Evolutionary conservation across 805 yeast species (phyloP), one percentile per base, ranked within the genome.

Genomic region (Diddensiella caesifluorescens): DNA sequence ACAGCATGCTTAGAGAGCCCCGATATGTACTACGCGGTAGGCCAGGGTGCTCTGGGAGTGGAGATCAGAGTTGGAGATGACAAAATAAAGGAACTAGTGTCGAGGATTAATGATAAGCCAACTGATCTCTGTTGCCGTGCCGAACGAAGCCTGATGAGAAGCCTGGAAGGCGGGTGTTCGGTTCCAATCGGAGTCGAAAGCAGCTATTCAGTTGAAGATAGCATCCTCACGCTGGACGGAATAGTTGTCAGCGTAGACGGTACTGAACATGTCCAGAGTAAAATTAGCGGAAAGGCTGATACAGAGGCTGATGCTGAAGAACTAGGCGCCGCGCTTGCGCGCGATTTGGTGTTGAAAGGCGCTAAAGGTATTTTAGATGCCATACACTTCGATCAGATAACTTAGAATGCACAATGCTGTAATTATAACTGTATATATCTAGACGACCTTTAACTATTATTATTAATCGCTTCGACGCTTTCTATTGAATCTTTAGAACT

Each of bases 41-140:
- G 98, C n/a, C 98, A 92, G 67, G 98, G 98, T 49, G 97, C 97
- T 0, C 65, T 92, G 34, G 98, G 97, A 15, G 68, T 92, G 21
- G 98, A 92, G 65, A 85, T 90, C 51, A 74, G 94, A 54, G 73
- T 73, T 45, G 74, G 72, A 45, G 95, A 92, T 61, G 56, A 62
- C 4, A 65, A 68, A 38, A 75, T 84, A 63, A 62, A 71, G 42
- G 69, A 89, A 15, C 74, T 94, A 52, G 62, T 71, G 13, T 69
- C 75, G 44, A 42, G 48, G 7, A 76, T 90, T 47, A 80, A 80
- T 52, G 80, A 88, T 60, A 61, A 66, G 32, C 71, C 76, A 4
- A 73, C 94, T 2, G 74, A 88, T 1, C 64, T 79, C 46, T 73
- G 94, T 52, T 89, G 97, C 62, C 62, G 78, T 5, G 95, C 96